Conservation (phyloP, 352 stramenopile genomes). For the Pythium dissimile region DNA sequence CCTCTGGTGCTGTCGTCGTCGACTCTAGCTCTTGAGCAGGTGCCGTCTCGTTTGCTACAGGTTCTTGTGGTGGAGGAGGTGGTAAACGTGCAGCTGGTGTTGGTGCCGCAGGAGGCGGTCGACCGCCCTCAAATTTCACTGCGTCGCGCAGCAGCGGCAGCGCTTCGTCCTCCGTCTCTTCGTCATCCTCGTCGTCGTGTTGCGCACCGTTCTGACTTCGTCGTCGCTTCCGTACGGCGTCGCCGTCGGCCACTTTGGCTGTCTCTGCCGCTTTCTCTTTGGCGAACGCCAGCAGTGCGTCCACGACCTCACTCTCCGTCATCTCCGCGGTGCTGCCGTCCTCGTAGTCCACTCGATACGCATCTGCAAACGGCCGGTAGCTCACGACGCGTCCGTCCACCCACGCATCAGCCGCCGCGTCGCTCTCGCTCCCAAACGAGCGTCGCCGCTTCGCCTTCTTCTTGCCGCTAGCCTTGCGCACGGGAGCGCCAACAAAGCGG, state of each 20-base stretch:
- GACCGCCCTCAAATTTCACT: neutral
- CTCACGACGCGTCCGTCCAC: constrained; percentile 37
- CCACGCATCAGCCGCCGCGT: neutral
- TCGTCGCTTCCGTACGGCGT: constrained; percentile 1
- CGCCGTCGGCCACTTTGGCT: neutral
- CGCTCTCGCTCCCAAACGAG: neutral
- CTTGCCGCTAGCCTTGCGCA: constrained; percentile 16
- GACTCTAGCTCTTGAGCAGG: neutral
- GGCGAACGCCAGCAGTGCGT: constrained; percentile 51
- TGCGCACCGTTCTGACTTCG: constrained; percentile 5
- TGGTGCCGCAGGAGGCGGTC: neutral
- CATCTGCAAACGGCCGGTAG: constrained; percentile 61
- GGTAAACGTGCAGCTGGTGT: neutral
- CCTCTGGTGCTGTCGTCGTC: neutral
- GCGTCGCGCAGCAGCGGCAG: neutral
- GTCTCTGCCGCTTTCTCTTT: neutral
- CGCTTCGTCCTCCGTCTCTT: constrained; percentile 26
- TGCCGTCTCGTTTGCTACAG: neutral
- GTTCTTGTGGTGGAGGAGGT: neutral
- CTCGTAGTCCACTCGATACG: constrained; percentile 49
- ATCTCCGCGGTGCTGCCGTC: constrained; percentile 46
- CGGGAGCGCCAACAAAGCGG: constrained; percentile 46
- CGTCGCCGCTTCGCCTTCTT: constrained; percentile 13
- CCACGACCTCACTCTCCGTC: constrained; percentile 51
- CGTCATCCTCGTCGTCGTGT: constrained; percentile 9